These are phyloP conservation scores for Reticulascus tulasneorum DNA, from an alignment of 2,329 filamentous ascomycete species.

Conservation along the genomic window DNA sequence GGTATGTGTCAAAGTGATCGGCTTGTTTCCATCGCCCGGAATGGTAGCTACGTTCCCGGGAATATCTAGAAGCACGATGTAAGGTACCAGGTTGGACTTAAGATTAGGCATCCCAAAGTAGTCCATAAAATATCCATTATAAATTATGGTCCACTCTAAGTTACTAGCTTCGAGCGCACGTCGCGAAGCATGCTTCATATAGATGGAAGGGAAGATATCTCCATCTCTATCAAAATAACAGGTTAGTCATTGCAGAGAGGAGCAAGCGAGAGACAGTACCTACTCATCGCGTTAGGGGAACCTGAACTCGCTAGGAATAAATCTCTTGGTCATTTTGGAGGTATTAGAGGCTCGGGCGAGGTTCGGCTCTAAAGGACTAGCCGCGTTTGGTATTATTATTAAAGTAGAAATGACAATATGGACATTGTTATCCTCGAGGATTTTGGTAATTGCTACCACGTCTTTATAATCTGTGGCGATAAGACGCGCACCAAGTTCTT, in stretches of 20 bases:
- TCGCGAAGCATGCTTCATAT: too few species aligned
- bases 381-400: slow-evolving; percentile 18
- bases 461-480: slow-evolving; percentile 22
- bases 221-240: too few species aligned
- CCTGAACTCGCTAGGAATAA: slow-evolving; percentile 39
- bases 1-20: slow-evolving; percentile 42
- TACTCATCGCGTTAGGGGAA: slow-evolving; percentile 27
- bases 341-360: slow-evolving; percentile 38
- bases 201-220: too few species aligned
- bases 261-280: too few species aligned
- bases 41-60: slow-evolving; percentile 39
- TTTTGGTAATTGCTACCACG: slow-evolving; percentile 13
- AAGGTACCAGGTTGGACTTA: slow-evolving; percentile 31
- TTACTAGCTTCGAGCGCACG: slow-evolving; percentile 25
- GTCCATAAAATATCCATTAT: slow-evolving; percentile 40
- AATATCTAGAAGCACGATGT: slow-evolving; percentile 39
- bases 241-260: too few species aligned
- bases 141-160: slow-evolving; percentile 32
- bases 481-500: slow-evolving; percentile 16
- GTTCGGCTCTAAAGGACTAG: slow-evolving; percentile 33
- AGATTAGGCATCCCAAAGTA: slow-evolving; percentile 36
- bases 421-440: slow-evolving; percentile 30
- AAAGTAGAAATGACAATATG: slow-evolving; percentile 41
- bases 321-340: slow-evolving; percentile 31
- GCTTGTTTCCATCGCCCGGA: slow-evolving; percentile 42